Evolutionary conservation across 768 basidiomycete species (phyloP).

Genomic region (Suillus placidus): DNA sequence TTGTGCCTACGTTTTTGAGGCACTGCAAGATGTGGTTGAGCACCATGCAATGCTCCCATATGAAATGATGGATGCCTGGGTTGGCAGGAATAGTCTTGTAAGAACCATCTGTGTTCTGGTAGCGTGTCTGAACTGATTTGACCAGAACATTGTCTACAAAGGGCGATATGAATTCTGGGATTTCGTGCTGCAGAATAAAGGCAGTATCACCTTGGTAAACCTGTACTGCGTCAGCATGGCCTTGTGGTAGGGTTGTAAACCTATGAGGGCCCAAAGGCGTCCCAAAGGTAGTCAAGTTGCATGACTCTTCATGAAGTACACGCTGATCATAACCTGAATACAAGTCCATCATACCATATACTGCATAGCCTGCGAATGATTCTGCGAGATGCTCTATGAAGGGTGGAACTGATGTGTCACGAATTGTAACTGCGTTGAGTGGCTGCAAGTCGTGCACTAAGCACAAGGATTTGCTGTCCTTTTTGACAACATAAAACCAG

Average conservation of each 20-base stretch:
- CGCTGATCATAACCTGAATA: slow-evolving; percentile 42
- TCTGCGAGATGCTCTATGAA: slow-evolving; percentile 13
- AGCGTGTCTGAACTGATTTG: slow-evolving; percentile 35
- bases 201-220: slow-evolving; percentile 45
- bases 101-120: slow-evolving; percentile 27
- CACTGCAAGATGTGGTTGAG: slow-evolving; percentile 41
- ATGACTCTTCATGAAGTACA: slow-evolving; percentile 27
- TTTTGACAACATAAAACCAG: slow-evolving; percentile 27
- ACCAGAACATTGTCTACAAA: slow-evolving; percentile 46
- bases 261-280: slow-evolving; percentile 38
- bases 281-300: slow-evolving; percentile 46
- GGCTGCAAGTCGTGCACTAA: slow-evolving; percentile 42
- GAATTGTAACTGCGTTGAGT: slow-evolving; percentile 27
- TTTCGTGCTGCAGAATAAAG: slow-evolving; percentile 41
- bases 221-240: slow-evolving; percentile 42
- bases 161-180: slow-evolving; percentile 36
- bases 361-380: slow-evolving; percentile 34
- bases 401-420: no score
- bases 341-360: slow-evolving; percentile 37
- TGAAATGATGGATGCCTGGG: slow-evolving; percentile 37
- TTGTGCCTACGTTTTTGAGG: slow-evolving; percentile 41
- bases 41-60: slow-evolving; percentile 42
- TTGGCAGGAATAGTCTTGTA: slow-evolving; percentile 43
- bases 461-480: slow-evolving; percentile 37
- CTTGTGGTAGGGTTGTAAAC: slow-evolving; percentile 42